Evolutionary conservation across 306 rosid genomes (phyloP).

Genomic region (Prunus mira): DNA sequence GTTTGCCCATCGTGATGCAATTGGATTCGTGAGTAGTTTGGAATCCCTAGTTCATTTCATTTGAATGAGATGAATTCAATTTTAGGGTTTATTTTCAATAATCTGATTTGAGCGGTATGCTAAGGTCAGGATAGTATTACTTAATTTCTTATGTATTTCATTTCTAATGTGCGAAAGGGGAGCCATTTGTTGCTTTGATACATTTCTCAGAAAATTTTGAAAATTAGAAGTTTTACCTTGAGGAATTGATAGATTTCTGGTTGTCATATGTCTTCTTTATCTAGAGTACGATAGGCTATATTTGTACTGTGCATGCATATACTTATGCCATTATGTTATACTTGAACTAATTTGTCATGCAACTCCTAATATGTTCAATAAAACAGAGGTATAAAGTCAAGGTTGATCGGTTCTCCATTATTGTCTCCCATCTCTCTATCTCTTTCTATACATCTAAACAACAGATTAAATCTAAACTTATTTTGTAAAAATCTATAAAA

Average conservation of each 20-base stretch:
- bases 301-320: neutral
- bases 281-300: neutral
- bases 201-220: slow-evolving; percentile 1
- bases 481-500: neutral
- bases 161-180: neutral
- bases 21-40: neutral
- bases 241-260: neutral
- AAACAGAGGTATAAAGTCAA: neutral
- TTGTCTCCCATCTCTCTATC: neutral
- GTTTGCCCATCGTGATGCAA: neutral
- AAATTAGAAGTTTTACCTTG: neutral
- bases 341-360: neutral
- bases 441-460: neutral
- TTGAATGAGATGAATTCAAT: neutral
- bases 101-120: neutral
- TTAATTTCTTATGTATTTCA: neutral
- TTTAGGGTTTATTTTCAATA: slow-evolving; percentile 19
- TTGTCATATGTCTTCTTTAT: neutral
- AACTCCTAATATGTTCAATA: neutral
- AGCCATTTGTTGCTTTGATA: neutral
- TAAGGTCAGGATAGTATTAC: neutral
- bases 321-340: neutral
- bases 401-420: neutral
- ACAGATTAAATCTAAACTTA: neutral
- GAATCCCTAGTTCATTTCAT: slow-evolving; percentile 3